Base-by-base conservation (phyloP, 148 eudicot genomes). In the Rheum nobile region DNA sequence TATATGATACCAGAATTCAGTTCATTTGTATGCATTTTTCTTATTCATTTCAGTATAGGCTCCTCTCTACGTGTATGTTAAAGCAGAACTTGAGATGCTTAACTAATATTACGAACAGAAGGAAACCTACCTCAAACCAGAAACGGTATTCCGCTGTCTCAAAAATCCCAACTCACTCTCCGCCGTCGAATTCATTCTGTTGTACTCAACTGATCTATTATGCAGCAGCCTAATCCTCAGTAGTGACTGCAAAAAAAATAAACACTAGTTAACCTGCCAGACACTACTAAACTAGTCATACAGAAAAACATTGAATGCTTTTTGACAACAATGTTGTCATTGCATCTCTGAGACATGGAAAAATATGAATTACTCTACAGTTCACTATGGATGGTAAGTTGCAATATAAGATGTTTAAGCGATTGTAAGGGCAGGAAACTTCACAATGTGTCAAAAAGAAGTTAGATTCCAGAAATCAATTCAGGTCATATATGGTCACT, bases 141-240 rank as follows among this genome's bases (percentile, higher is more conserved):
- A 84, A 31, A 94, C 97, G 43, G 96, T 82, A 32, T 83, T 88
- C 38, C 85, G 82, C 79, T 88, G 90, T 80, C 89, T 85, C 44
- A 89, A 79, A 71, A 91, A 82, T 43, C 97, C 96, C 73, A 94
- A 73, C 77, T 91, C 98, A 82, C 85, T 87, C 75, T 84, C 91
- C 39, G 91, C 87, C 46, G 77, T 65, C 67, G 93, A 85, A 74
- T 82, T 71, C 19, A 86, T 83, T 46, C 86, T 88, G 76, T 83
- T 79, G 26, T 82, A 83, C 73, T 63, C 82, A 75, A 75, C 78
- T 68, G 83, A 75, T 57, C 90, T 82, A 80, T 72, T 80, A 70
- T 82, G 85, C 84, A 91, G 82, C 80, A 87, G 81, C 71, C 96
- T 87, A 77, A 91, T 84, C 76, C 84, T 84, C 31, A 94, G 85